Evolutionary conservation across 2,329 filamentous ascomycete genomes (phyloP).

Genomic region (Xylaria sp.): DNA sequence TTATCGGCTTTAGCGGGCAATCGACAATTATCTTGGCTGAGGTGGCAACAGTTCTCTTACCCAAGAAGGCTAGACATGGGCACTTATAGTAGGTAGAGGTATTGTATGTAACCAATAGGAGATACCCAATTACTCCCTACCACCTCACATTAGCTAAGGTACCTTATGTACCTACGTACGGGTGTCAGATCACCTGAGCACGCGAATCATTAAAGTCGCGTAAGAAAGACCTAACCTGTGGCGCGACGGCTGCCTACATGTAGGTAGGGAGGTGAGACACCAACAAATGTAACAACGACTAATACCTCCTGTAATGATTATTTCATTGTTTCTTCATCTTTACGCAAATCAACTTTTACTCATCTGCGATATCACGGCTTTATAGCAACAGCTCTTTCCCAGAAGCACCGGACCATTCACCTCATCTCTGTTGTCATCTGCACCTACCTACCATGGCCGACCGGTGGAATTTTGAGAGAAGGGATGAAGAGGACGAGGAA

Average conservation of each 20-base stretch:
- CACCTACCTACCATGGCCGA: slow-evolving; percentile 40
- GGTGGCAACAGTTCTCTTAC: slow-evolving; percentile 4
- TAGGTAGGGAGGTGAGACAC: slow-evolving; percentile 14
- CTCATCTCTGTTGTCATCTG: neutral
- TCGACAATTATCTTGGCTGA: slow-evolving; percentile 7
- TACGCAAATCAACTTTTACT: neutral
- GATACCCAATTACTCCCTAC: slow-evolving; percentile 7
- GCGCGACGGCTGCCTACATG: slow-evolving; percentile 46
- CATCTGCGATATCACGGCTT: neutral
- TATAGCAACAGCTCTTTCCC: neutral
- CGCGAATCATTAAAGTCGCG: slow-evolving; percentile 42
- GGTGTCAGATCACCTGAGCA: slow-evolving; percentile 43
- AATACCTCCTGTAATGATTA: neutral
- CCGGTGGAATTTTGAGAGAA: slow-evolving; percentile 58
- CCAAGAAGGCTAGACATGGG: neutral
- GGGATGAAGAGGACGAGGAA: slow-evolving; percentile 75
- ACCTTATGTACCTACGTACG: too few species aligned
- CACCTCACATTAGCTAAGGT: too few species aligned
- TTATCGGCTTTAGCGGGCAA: slow-evolving; percentile 23
- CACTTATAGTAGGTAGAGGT: neutral
- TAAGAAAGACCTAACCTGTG: slow-evolving; percentile 5
- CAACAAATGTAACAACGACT: slow-evolving; percentile 1
- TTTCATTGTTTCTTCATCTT: neutral
- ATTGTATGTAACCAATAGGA: slow-evolving; percentile 31
- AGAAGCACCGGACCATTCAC: neutral